Evolutionary conservation across 768 basidiomycete species (phyloP), one percentile per base, ranked within the genome.

Genomic region (Wakefieldia striispora): DNA sequence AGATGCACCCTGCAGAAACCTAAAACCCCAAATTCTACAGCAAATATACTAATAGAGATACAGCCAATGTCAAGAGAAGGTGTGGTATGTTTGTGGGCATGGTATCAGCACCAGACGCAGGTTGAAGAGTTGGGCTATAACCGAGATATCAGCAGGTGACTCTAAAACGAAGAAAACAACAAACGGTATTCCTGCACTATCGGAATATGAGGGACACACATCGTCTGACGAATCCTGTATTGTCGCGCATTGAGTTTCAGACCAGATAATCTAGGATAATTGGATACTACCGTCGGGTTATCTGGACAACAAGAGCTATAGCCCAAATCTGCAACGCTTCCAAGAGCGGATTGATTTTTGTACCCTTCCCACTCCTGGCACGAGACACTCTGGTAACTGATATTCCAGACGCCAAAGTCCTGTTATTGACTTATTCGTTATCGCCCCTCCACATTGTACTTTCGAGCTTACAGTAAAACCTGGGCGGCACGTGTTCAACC

Each of bases 391-490:
- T 81, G 68, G 62, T 91, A 91, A 16, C 76, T 82, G 59, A 89
- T 72, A 58, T 91, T 90, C 90, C 91, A 93, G 17, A 91, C 81
- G 43, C 91, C 88, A 71, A 91, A 92, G 60, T 91, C 91, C 85
- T 87, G 38, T 49, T 47, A 36, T 40, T 13, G 35, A 42, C 37
- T 33, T 11, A 4, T 21, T 37, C 42, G 31, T 14, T 11, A 55
- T 34, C 10, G 33, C 31, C 26, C 11, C 29, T 21, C 23, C 4
- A 19, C 3, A 19, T 14, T 40, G 9, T 19, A 12, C 26, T 16
- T 29, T 40, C 31, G 13, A 40, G 54, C 72, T 58, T 43, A 76
- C 75, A 10, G 71, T 66, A 52, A 67, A 77, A 7, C 74, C 75
- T 75, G 40, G 17, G 17, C 45, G 40, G 43, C 35, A 58, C 56